Evolutionary conservation across 306 rosid genomes (phyloP).

Genomic region (Quercus robur): DNA sequence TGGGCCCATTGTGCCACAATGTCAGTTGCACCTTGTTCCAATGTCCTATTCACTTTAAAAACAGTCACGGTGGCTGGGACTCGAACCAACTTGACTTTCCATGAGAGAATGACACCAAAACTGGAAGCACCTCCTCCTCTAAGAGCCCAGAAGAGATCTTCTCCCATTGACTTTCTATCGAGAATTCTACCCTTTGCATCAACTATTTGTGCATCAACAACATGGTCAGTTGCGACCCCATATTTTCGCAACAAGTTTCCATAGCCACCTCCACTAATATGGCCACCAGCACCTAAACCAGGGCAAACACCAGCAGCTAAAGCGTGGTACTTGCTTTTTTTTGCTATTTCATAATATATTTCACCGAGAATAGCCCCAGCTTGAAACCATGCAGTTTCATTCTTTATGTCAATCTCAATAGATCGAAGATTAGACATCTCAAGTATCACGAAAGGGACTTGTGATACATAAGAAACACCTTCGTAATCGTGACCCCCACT

Average conservation of each 20-base stretch:
- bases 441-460: conserved; percentile 48
- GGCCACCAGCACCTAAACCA: no score
- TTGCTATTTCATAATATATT: no score
- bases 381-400: no score
- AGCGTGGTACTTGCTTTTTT: no score
- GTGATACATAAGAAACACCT: conserved; percentile 67
- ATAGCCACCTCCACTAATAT: conserved; percentile 18
- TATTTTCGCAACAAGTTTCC: conserved; percentile 65
- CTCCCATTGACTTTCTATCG: conserved; percentile 63
- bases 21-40: no score
- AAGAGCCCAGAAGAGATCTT: conserved; percentile 73
- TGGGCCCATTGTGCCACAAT: no score
- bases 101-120: conserved; percentile 54
- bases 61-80: conserved; percentile 62
- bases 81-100: conserved; percentile 56
- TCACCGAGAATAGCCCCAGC: no score
- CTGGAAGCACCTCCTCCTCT: conserved; percentile 82
- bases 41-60: no score
- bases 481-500: conserved; percentile 90
- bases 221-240: conserved; percentile 66
- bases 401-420: no score
- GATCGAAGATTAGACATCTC: conserved; percentile 59
- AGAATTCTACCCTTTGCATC: conserved; percentile 50
- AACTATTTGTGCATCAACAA: conserved; percentile 47
- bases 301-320: no score